Base-by-base conservation (phyloP, 306 rosid genomes). In the Chamaecrista fasciculata region DNA sequence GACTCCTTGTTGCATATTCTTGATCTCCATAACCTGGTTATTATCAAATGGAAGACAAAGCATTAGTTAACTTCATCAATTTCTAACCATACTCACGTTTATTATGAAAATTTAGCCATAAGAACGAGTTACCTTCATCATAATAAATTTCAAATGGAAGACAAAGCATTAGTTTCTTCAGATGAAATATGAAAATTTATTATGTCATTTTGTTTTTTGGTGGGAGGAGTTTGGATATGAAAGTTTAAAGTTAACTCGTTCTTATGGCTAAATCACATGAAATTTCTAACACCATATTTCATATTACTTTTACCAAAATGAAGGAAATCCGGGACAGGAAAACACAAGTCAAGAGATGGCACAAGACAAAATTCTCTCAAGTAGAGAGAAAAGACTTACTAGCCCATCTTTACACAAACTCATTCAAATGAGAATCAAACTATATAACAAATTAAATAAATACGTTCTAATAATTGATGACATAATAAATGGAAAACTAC, bases 21-120 rank as follows among this genome's bases (percentile, higher is more conserved):
- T 80, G 82, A 87, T 82, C 85, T 91, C 97, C 86, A 82, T 47
- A 19, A 74, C 95, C 99, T 95, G 88, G 9, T 68, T 33, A 15
- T 81, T 42, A 68, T 16, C 69, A 52, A 44, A 60, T 57, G 69
- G 31, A 60, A 62, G 44, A 72, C 25, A 42, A 61, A 0, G 11
- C 2, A 67, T 61, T 40, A 14, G 23, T 33, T 31, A 66, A n/a
- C n/a, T n/a, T 33, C 36, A 33, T 66, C 46, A 66, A 29, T 46
- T 34, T 31, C 23, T 16, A 36, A 18, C 56, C 44, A 66, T 37
- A 31, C 19, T 0, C 28, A 66, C 16, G n/a, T n/a, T n/a, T n/a
- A n/a, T n/a, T n/a, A n/a, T n/a, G n/a, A n/a, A n/a, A n/a, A n/a
- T n/a, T n/a, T n/a, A n/a, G n/a, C n/a, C n/a, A n/a, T n/a, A n/a